Evolutionary conservation across 495 filamentous ascomycete genomes (phyloP).

Genomic region (Hyphodiscus hymeniophilus): DNA sequence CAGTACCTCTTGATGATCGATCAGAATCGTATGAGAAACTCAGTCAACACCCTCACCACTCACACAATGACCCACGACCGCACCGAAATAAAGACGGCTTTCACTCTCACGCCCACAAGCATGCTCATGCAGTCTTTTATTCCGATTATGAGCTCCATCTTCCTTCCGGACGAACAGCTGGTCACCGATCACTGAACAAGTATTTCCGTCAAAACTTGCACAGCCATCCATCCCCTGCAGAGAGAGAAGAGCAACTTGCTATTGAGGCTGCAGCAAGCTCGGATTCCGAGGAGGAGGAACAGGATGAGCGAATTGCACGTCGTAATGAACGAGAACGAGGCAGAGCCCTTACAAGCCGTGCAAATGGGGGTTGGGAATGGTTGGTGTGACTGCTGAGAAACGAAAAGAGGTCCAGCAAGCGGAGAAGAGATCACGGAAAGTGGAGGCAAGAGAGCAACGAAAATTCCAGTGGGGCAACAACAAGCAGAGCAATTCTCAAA

Average conservation of each 20-base stretch:
- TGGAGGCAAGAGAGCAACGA: conserved; percentile 49
- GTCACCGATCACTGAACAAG: conserved; percentile 74
- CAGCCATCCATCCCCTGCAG: conserved; percentile 63
- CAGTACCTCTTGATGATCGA: conserved; percentile 60
- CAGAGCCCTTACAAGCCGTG: conserved; percentile 54
- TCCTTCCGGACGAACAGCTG: conserved; percentile 83
- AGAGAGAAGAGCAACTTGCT: conserved; percentile 50
- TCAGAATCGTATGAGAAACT: conserved; percentile 52
- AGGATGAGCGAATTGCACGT: conserved; percentile 22
- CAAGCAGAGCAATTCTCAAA: conserved; percentile 59
- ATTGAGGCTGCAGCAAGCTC: conserved; percentile 36
- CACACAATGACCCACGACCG: conserved; percentile 50
- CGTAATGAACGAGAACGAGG: conserved; percentile 37
- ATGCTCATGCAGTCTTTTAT: conserved; percentile 63
- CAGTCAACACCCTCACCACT: conserved; percentile 56
- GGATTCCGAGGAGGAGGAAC: conserved; percentile 29
- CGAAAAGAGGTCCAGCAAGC: conserved; percentile 52
- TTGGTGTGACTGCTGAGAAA: conserved; percentile 62
- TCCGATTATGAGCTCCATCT: conserved; percentile 91
- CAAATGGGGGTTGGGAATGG: conserved; percentile 70
- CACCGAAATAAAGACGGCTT: conserved; percentile 64
- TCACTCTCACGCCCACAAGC: conserved; percentile 62
- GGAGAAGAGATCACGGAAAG: conserved; percentile 59
- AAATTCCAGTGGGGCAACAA: conserved; percentile 56
- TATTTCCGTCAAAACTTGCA: conserved; percentile 93